phyloP scores from a whole-genome alignment of 768 basidiomycete species.

The Xerocomellus dryophilus region DNA sequence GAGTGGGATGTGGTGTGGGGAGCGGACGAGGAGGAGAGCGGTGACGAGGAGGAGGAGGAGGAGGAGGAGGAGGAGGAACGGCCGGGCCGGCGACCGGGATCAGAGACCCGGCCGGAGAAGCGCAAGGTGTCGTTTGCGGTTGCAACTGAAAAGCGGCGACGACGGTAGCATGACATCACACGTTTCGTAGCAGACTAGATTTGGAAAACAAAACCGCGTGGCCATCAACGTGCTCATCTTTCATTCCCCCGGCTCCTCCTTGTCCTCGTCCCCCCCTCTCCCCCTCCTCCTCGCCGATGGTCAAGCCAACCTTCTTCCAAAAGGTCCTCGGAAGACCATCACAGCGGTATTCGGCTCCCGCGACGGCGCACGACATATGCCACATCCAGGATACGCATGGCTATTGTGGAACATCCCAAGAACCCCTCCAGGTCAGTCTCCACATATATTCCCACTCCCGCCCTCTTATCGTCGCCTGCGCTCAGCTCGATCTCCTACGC shows the following conservation, averaged over 20 bases:
- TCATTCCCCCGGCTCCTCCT: not conserved
- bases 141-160: conserved; percentile 14
- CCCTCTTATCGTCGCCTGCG: conserved; percentile 3
- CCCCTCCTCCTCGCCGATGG: conserved; percentile 35
- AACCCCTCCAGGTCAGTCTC: conserved; percentile 20
- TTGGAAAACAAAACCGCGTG: conserved; percentile 23
- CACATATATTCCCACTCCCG: not conserved
- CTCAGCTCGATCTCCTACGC: conserved; percentile 17
- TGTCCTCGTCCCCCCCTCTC: not conserved
- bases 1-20: conserved; percentile 38
- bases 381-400: conserved; percentile 1
- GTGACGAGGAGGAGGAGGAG: conserved; percentile 32
- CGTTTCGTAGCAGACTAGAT: conserved; percentile 20
- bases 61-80: conserved; percentile 36
- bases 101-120: conserved; percentile 31
- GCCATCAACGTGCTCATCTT: conserved; percentile 1
- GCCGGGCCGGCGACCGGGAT: conserved; percentile 38
- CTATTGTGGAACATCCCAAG: conserved; percentile 11
- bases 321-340: conserved; percentile 62
- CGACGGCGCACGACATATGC: conserved; percentile 4
- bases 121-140: conserved; percentile 46
- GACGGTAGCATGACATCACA: conserved; percentile 20
- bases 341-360: conserved; percentile 48
- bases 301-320: conserved; percentile 58
- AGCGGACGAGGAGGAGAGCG: conserved; percentile 39